Evolutionary conservation across 345 rosid species (phyloP).

Genomic region (Tarenaya hassleriana): DNA sequence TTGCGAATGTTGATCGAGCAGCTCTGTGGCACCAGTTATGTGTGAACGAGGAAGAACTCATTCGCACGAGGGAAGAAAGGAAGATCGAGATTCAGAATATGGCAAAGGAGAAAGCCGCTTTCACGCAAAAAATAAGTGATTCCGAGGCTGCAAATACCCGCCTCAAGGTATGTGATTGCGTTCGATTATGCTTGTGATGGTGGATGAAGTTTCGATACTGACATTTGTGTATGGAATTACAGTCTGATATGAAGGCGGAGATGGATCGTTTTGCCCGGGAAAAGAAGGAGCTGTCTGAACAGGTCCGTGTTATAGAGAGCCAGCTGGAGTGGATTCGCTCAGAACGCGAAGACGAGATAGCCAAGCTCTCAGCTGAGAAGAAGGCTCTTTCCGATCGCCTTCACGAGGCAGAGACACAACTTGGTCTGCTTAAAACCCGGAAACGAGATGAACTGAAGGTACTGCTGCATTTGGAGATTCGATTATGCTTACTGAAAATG

Average conservation of each 20-base stretch:
- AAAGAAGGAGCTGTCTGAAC: slow-evolving; percentile 78
- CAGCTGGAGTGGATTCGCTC: slow-evolving; percentile 98
- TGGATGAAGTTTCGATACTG: slow-evolving; percentile 11
- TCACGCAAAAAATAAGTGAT: slow-evolving; percentile 68
- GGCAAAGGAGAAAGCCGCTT: slow-evolving; percentile 55
- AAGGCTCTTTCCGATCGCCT: slow-evolving; percentile 84
- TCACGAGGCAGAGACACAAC: slow-evolving; percentile 88
- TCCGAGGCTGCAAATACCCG: slow-evolving; percentile 63
- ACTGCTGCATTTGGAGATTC: slow-evolving; percentile 4
- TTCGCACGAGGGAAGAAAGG: slow-evolving; percentile 59
- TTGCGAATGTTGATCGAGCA: slow-evolving; percentile 86
- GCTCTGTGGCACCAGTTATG: slow-evolving; percentile 91
- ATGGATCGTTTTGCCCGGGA: slow-evolving; percentile 74
- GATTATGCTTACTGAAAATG: slow-evolving; percentile 4
- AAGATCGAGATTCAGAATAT: slow-evolving; percentile 57
- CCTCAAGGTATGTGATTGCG: slow-evolving; percentile 59
- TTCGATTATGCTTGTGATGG: slow-evolving; percentile 9
- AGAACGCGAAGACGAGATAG: slow-evolving; percentile 80
- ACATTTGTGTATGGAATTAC: slow-evolving; percentile 30
- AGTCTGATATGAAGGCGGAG: slow-evolving; percentile 94
- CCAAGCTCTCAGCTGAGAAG: slow-evolving; percentile 67
- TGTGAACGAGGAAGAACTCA: slow-evolving; percentile 72
- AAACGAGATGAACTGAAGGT: slow-evolving; percentile 98
- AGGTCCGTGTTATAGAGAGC: slow-evolving; percentile 77
- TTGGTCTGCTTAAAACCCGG: slow-evolving; percentile 75